Percentiles rank a stretch among this genome's conserved stretches.
phyloP scores from a whole-genome alignment of 345 rosid species.

The Moricandia arvensis region DNA sequence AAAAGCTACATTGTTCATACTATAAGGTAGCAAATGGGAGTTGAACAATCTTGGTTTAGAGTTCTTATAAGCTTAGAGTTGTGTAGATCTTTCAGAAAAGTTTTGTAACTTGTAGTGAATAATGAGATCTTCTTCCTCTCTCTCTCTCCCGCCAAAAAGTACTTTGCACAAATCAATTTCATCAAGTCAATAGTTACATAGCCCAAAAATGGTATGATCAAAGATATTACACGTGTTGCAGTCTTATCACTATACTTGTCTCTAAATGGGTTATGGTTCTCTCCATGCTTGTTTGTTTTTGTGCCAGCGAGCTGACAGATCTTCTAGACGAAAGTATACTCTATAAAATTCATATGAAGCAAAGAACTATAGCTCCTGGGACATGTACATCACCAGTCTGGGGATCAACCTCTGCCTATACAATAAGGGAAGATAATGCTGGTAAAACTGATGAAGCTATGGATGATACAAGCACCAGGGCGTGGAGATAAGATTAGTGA shows the following conservation, averaged over 20 bases:
- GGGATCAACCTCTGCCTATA: conserved; percentile 75
- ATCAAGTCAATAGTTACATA: conserved; percentile 18
- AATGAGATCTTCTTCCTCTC: conserved; percentile 32
- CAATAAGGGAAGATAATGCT: background rate
- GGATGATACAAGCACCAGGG: background rate
- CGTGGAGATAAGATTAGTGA: conserved; percentile 3
- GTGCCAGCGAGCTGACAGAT: conserved; percentile 25
- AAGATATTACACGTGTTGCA: conserved; percentile 11
- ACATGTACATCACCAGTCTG: conserved; percentile 76
- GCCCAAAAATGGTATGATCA: background rate
- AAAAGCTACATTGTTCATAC: conserved; percentile 52
- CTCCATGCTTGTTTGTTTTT: conserved; percentile 27
- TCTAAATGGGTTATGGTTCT: conserved; percentile 2
- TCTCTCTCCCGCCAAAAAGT: conserved; percentile 11
- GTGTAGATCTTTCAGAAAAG: conserved; percentile 30
- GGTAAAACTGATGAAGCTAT: background rate
- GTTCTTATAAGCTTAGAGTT: conserved; percentile 30
- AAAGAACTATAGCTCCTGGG: conserved; percentile 93
- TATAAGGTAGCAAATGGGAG: conserved; percentile 43
- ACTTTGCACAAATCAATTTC: conserved; percentile 29
- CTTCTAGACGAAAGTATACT: conserved; percentile 49
- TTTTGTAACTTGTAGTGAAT: conserved; percentile 42
- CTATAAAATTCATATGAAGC: conserved; percentile 80
- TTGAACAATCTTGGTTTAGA: conserved; percentile 39
- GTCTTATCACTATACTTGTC: conserved; percentile 2